Conservation (phyloP, 768 basidiomycete genomes). For the Boletus reticulatus region DNA sequence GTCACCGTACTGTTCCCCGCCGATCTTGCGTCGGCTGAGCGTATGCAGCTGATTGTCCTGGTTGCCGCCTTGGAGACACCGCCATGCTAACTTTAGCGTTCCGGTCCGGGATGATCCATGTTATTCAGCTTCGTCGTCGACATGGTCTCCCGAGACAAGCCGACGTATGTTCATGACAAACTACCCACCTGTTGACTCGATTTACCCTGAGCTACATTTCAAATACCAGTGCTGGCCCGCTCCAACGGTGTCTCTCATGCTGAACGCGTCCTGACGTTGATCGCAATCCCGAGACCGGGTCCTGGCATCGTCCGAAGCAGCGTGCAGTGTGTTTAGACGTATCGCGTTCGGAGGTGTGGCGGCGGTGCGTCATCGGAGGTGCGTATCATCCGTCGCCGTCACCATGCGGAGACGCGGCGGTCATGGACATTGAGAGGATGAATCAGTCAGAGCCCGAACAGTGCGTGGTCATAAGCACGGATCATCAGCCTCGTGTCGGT, state of each 20-base stretch:
- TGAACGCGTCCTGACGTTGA: constrained; percentile 46
- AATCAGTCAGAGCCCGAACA: not conserved
- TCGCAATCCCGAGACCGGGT: constrained; percentile 58
- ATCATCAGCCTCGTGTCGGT: not conserved
- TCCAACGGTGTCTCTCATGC: too few species aligned
- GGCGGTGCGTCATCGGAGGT: not conserved
- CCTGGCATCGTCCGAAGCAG: constrained; percentile 29
- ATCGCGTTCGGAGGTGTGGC: not conserved
- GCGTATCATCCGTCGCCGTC: not conserved
- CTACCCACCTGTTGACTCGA: not conserved
- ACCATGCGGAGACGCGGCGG: too few species aligned
- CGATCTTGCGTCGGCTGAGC: not conserved
- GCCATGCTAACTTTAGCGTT: not conserved
- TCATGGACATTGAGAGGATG: not conserved
- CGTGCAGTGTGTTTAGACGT: not conserved
- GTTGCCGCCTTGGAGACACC: not conserved
- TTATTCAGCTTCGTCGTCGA: too few species aligned
- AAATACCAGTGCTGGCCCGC: not conserved
- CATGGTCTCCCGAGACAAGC: too few species aligned
- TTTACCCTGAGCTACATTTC: not conserved
- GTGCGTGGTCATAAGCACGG: too few species aligned
- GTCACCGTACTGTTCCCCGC: constrained; percentile 1
- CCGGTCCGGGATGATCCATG: not conserved
- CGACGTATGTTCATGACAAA: too few species aligned
- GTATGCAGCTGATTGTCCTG: not conserved